Evolutionary conservation across 306 rosid species (phyloP).

Genomic region (Sechiopsis laciniata): DNA sequence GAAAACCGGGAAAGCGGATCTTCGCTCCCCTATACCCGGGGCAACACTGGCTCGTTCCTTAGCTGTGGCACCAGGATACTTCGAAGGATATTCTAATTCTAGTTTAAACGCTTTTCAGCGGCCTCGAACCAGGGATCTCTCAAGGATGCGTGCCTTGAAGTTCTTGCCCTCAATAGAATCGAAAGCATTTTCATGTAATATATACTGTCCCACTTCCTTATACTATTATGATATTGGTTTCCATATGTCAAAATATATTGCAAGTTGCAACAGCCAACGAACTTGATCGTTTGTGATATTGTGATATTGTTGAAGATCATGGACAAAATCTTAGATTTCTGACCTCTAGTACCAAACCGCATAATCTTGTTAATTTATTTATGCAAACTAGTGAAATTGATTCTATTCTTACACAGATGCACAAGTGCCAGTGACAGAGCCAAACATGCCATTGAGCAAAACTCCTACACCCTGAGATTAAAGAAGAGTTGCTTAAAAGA

Average conservation of each 20-base stretch:
- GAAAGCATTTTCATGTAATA: not conserved
- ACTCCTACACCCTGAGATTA: slow-evolving; percentile 56
- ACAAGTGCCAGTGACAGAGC: slow-evolving; percentile 55
- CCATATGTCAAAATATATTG: not conserved
- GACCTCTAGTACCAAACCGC: not conserved
- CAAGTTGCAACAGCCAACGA: not conserved
- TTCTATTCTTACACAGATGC: slow-evolving; percentile 56
- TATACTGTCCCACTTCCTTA: not conserved
- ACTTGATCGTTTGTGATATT: not conserved
- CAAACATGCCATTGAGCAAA: slow-evolving; percentile 62
- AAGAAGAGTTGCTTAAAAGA: slow-evolving; percentile 15
- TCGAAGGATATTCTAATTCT: too few relatives aligned
- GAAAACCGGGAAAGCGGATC: too few relatives aligned
- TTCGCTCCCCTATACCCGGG: too few relatives aligned
- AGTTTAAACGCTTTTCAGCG: too few relatives aligned
- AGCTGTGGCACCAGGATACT: too few relatives aligned
- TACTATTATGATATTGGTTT: not conserved
- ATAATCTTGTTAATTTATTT: not conserved
- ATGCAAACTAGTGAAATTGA: not conserved
- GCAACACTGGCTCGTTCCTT: too few relatives aligned
- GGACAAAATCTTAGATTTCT: not conserved
- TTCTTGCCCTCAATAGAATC: too few relatives aligned
- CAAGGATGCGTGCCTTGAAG: too few relatives aligned
- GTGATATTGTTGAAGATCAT: not conserved
- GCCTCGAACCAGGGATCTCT: too few relatives aligned